A percentile compares a stretch with the other conserved stretches of the same genome.
Conservation (phyloP, 805 yeast species). For the Spathaspora hagerdaliae region DNA sequence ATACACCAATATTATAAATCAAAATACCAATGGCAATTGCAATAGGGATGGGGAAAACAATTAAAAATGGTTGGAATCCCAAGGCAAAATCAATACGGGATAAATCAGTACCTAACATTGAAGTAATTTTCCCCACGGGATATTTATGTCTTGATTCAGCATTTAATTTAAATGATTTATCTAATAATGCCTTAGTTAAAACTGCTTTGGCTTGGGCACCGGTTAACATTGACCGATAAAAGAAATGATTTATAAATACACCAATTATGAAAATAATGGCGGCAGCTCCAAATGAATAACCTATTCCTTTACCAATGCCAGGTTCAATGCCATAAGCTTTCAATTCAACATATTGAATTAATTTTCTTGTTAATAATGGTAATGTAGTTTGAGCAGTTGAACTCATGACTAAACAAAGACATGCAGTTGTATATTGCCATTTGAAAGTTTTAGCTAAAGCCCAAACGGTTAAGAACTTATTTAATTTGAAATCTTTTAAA, state of each 20-base stretch:
- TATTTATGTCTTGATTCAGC: slow-evolving; percentile 53
- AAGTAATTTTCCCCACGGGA: slow-evolving; percentile 69
- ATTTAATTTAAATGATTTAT: slow-evolving; percentile 62
- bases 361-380: slow-evolving; percentile 35
- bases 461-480: slow-evolving; percentile 18
- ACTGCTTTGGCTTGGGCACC: slow-evolving; percentile 74
- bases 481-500: slow-evolving; percentile 25
- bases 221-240: slow-evolving; percentile 53
- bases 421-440: slow-evolving; percentile 27
- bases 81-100: slow-evolving; percentile 75
- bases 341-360: slow-evolving; percentile 31
- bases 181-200: slow-evolving; percentile 64
- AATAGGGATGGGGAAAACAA: slow-evolving; percentile 62
- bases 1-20: slow-evolving; percentile 64
- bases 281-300: slow-evolving; percentile 37
- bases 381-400: slow-evolving; percentile 21
- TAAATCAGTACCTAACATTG: slow-evolving; percentile 77
- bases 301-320: slow-evolving; percentile 32
- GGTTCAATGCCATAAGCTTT: slow-evolving; percentile 21
- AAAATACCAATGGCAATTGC: slow-evolving; percentile 62
- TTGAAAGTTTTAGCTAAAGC: slow-evolving; percentile 27
- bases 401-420: slow-evolving; percentile 24
- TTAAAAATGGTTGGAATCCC: slow-evolving; percentile 61
- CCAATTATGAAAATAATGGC: slow-evolving; percentile 27
- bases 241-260: slow-evolving; percentile 53